Base-by-base conservation (phyloP, 305 asterid genomes). In the Plantago rigida region DNA sequence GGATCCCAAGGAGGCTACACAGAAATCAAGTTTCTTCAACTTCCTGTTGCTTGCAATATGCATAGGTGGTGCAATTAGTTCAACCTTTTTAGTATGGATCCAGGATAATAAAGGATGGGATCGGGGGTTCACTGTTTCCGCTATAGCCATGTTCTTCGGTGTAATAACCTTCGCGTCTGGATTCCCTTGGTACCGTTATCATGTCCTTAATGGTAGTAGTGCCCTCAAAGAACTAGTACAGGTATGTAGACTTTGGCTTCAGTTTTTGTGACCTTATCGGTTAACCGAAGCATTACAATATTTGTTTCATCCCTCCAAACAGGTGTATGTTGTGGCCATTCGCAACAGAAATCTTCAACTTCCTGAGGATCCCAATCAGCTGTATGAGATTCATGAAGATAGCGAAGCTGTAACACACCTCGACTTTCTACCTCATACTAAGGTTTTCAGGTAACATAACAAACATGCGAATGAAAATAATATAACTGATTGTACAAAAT, bases 41-140 rank as follows among this genome's bases (percentile, higher is more conserved):
- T 84, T 85, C 85, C 67, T 84, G 6, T 77, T 82, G 5, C 77
- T 87, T 24, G 70, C 78, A 9, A 0, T 81, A 0, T 83, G 94
- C 71, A 0, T 84, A 0, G 96, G 96, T 47, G 91, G 84, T 17
- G 72, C 76, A 4, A 14, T 83, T 51, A 80, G 89, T 57, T 29
- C 84, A 36, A 79, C 88, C 13, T 59, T 87, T 26, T n/a, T 84
- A n/a, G 94, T 87, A 10, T 87, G 91, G 91, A 71, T 85, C 36
- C 81, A 81, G 74, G 83, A 83, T 60, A 79, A 85, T 62, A 84
- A 76, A 75, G 96, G 91, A 22, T 84, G 94, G 94, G 96, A 77
- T 1, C 65, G 72, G 79, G 94, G 96, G 0, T 76, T 81, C 13
- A 57, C 80, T 10, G 71, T 77, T 1, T 71, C 89, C 56, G 65